Percentiles rank a stretch among this genome's conserved stretches.
Evolutionary conservation across 2,329 filamentous ascomycete species (phyloP).

Genomic region (Ophiostoma sp.): DNA sequence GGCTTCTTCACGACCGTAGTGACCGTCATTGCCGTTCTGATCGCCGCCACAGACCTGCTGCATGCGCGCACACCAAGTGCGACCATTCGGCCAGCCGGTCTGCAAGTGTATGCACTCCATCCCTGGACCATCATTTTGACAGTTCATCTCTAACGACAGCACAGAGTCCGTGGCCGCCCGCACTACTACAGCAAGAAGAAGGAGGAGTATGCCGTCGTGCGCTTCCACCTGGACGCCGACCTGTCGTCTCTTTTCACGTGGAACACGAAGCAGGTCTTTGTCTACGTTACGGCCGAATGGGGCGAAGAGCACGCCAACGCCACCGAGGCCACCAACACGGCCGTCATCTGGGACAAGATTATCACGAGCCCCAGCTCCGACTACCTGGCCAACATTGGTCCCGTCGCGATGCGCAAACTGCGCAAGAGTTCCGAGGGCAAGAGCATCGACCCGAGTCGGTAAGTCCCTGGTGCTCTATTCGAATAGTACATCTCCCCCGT

Average conservation of each 20-base stretch:
- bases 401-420: constrained; percentile 62
- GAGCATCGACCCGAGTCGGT: constrained; percentile 59
- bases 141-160: neutral
- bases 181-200: constrained; percentile 92
- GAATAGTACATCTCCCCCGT: neutral
- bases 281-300: constrained; percentile 88
- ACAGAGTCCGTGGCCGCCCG: constrained; percentile 82
- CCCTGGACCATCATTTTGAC: neutral
- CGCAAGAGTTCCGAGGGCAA: constrained; percentile 60
- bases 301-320: constrained; percentile 39
- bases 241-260: constrained; percentile 92
- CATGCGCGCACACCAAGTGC: constrained; percentile 65
- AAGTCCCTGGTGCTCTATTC: constrained; percentile 31
- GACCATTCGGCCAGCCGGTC: constrained; percentile 66
- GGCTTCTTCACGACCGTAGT: constrained; percentile 97
- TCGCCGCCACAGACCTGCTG: constrained; percentile 77
- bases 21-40: constrained; percentile 74
- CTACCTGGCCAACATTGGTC: constrained; percentile 61
- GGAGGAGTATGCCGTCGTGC: constrained; percentile 93
- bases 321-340: constrained; percentile 59
- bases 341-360: constrained; percentile 95
- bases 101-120: constrained; percentile 70
- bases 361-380: constrained; percentile 72
- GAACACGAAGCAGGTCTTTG: constrained; percentile 98
- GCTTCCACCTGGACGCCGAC: constrained; percentile 90